Evolutionary conservation across 768 basidiomycete species (phyloP).

Genomic region (Tephrocybe sp.): DNA sequence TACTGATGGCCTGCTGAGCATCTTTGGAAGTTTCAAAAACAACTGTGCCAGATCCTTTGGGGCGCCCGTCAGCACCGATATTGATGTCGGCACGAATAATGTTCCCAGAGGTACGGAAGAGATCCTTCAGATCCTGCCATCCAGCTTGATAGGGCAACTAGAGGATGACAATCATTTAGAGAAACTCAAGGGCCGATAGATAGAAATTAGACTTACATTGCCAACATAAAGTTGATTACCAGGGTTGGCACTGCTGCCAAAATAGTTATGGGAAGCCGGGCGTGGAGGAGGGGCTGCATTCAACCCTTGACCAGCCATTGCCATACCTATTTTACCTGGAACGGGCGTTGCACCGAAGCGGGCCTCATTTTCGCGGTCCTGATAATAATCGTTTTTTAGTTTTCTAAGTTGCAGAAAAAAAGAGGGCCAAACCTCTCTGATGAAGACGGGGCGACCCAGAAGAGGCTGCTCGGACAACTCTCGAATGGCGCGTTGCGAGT

Average conservation of each 20-base stretch:
- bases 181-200: not conserved
- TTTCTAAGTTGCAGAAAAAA: constrained; percentile 1
- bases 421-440: constrained; percentile 75
- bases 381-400: not conserved
- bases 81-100: constrained; percentile 97
- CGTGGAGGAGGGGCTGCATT: constrained; percentile 80
- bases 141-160: constrained; percentile 96
- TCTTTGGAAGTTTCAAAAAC: constrained; percentile 92
- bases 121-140: constrained; percentile 98
- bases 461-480: constrained; percentile 88
- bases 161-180: constrained; percentile 3
- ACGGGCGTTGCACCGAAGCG: constrained; percentile 95
- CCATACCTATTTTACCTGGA: constrained; percentile 94
- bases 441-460: constrained; percentile 94
- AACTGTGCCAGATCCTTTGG: constrained; percentile 97
- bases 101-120: constrained; percentile 94
- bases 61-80: constrained; percentile 87
- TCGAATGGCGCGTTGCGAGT: constrained; percentile 84
- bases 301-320: constrained; percentile 90
- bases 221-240: constrained; percentile 93
- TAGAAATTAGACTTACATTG: constrained; percentile 54
- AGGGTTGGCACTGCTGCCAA: constrained; percentile 60
- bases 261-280: constrained; percentile 78
- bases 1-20: constrained; percentile 89
- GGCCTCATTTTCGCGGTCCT: constrained; percentile 97